Conservation (phyloP, 2,329 filamentous ascomycete genomes). For the Trichoderma aggressivum region DNA sequence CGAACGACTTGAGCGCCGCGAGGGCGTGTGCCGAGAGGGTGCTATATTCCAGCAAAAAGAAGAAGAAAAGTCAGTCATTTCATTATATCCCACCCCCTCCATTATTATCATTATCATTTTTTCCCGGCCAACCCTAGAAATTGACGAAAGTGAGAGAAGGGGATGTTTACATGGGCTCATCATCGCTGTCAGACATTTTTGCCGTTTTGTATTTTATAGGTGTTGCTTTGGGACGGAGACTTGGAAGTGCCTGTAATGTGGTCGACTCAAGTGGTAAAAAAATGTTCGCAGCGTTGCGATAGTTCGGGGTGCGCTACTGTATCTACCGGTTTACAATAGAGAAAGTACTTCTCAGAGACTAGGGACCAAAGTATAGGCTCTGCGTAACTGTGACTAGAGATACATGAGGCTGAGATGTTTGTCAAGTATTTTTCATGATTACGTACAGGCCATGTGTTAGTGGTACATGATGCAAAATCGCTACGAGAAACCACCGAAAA, state of each 20-base stretch:
- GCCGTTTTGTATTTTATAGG: not conserved
- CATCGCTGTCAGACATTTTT: constrained; percentile 11
- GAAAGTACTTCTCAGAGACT: not conserved
- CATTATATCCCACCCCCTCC: not conserved
- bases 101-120: not conserved
- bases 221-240: not conserved
- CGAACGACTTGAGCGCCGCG: constrained; percentile 69
- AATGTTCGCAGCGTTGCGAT: not conserved
- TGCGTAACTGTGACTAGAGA: too few relatives aligned
- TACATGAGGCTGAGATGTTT: not conserved
- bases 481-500: not conserved
- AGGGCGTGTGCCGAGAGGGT: constrained; percentile 64
- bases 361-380: not conserved
- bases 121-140: fast-evolving
- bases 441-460: not conserved
- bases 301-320: not conserved
- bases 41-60: constrained; percentile 22
- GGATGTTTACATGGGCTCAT: constrained; percentile 5
- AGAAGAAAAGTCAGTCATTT: not conserved
- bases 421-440: not conserved
- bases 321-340: not conserved
- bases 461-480: not conserved
- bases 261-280: not conserved
- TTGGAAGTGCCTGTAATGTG: not conserved
- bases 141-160: too few relatives aligned